A percentile compares a stretch with the other conserved stretches of the same genome.
Conservation (phyloP, 1,284 basidiomycete species). For the Pseudozyma flocculosa region DNA sequence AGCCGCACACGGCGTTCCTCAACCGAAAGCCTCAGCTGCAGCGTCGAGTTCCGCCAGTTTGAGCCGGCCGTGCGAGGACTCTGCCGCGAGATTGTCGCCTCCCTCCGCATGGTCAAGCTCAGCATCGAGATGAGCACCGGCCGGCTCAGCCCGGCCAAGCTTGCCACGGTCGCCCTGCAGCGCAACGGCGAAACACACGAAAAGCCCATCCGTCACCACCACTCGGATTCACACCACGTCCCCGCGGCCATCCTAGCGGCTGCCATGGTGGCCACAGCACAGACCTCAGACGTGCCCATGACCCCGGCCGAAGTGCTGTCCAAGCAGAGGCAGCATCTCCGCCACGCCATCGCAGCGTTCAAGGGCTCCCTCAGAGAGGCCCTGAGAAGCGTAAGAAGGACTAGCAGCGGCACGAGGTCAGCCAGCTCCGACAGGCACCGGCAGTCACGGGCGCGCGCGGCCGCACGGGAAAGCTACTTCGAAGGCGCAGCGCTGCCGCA, state of each 20-base stretch:
- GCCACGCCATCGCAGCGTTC: constrained; percentile 12
- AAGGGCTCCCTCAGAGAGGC: constrained; percentile 16
- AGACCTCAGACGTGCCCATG: background rate
- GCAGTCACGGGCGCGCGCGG: no score
- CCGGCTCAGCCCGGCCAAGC: background rate
- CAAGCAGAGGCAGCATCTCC: constrained; percentile 2
- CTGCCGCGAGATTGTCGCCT: constrained; percentile 13
- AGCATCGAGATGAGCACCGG: constrained; percentile 10
- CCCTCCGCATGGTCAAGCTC: constrained; percentile 13
- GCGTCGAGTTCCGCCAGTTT: constrained; percentile 3
- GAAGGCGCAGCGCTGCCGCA: no score
- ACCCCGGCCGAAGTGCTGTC: background rate
- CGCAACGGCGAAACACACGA: no score
- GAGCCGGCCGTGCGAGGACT: constrained; percentile 8
- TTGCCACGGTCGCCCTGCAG: no score
- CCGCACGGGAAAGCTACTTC: no score
- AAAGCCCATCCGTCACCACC: no score
- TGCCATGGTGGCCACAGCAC: background rate
- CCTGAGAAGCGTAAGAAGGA: constrained; percentile 1
- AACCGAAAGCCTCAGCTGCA: constrained; percentile 7
- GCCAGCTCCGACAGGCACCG: no score
- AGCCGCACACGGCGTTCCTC: no score
- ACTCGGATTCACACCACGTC: background rate
- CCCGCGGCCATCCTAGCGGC: background rate
- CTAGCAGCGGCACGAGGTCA: no score